These are phyloP conservation scores for Wilhelminamyces savonicus DNA, from an alignment of 805 yeast genomes.

Conservation along the genomic window DNA sequence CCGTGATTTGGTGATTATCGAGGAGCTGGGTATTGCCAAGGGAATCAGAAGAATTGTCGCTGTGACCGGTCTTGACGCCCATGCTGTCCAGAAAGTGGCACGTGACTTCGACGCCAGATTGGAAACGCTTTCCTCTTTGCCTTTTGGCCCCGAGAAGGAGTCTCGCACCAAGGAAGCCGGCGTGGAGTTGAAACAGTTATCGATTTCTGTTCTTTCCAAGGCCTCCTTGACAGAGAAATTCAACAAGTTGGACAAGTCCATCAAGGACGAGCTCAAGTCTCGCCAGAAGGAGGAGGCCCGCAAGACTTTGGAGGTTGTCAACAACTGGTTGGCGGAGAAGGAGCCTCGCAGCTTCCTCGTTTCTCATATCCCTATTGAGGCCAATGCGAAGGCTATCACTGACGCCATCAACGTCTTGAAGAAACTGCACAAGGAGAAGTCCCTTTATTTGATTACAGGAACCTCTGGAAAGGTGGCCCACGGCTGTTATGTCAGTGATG, in stretches of 20 bases:
- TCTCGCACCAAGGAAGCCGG: constrained; percentile 76
- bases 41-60: constrained; percentile 98
- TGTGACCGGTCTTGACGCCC: constrained; percentile 88
- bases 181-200: constrained; percentile 73
- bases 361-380: constrained; percentile 58
- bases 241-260: constrained; percentile 71
- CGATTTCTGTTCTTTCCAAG: constrained; percentile 78
- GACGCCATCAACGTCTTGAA: constrained; percentile 86
- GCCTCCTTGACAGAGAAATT: constrained; percentile 69
- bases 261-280: constrained; percentile 82
- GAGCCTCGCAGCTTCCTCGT: constrained; percentile 57
- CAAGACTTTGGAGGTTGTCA: constrained; percentile 72
- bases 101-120: constrained; percentile 59
- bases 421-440: constrained; percentile 65
- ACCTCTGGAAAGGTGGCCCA: constrained; percentile 77
- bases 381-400: constrained; percentile 89
- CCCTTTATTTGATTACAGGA: constrained; percentile 78
- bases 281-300: constrained; percentile 85
- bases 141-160: constrained; percentile 76
- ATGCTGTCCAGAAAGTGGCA: constrained; percentile 83
- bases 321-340: constrained; percentile 52
- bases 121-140: constrained; percentile 52
- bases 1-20: constrained; percentile 81
- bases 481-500: constrained; percentile 82
- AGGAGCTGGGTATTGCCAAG: constrained; percentile 97